A percentile compares a stretch with the other conserved stretches of the same genome.
Evolutionary conservation across 106 monocot genomes (phyloP).

Genomic region (Posidonia australis): DNA sequence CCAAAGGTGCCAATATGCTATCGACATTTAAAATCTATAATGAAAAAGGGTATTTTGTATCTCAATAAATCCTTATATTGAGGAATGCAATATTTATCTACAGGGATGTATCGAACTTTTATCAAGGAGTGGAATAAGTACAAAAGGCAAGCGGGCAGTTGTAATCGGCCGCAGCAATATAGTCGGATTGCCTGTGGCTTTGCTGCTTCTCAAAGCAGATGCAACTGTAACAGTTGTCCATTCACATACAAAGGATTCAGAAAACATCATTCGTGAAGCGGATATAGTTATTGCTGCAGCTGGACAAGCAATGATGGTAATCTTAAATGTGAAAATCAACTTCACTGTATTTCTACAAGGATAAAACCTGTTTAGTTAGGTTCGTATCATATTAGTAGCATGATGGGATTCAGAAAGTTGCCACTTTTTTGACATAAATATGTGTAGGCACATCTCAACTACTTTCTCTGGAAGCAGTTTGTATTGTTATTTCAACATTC

Average conservation of each 20-base stretch:
- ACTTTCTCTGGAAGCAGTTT: no score
- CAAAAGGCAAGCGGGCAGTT: slow-evolving; percentile 70
- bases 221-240: slow-evolving; percentile 83
- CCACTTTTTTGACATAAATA: no score
- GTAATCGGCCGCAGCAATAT: slow-evolving; percentile 91
- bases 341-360: background rate
- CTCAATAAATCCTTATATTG: background rate
- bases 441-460: no score
- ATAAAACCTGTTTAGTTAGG: no score
- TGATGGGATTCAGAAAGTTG: no score
- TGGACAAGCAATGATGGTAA: slow-evolving; percentile 85
- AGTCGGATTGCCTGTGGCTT: slow-evolving; percentile 68
- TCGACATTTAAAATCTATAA: background rate
- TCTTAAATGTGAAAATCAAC: background rate
- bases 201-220: slow-evolving; percentile 78
- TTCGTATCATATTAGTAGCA: no score
- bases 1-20: slow-evolving; percentile 47
- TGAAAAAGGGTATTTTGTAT: background rate
- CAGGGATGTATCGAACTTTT: slow-evolving; percentile 91
- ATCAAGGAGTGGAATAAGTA: slow-evolving; percentile 56
- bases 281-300: slow-evolving; percentile 89
- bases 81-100: background rate
- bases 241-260: slow-evolving; percentile 55
- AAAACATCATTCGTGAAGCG: slow-evolving; percentile 61
- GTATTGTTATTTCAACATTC: no score